Evolutionary conservation across 371 early-diverging fungal genomes (phyloP).

Genomic region (Nosema muscidifuracis): DNA sequence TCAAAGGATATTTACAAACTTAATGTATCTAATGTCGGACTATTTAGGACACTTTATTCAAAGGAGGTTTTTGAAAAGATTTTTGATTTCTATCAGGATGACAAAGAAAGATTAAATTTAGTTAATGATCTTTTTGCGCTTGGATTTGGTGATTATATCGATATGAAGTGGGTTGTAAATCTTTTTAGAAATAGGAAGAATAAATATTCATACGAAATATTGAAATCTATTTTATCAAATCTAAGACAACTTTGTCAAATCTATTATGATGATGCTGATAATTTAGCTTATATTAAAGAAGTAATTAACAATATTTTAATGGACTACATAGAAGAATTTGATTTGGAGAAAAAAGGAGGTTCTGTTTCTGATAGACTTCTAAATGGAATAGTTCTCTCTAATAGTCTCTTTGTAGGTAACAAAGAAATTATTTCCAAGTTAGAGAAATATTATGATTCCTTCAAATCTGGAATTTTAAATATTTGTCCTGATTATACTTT

Average conservation of each 20-base stretch:
- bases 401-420: not conserved
- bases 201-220: not conserved
- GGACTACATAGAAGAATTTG: not conserved
- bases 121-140: constrained; percentile 31
- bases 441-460: not conserved
- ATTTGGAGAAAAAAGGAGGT: not conserved
- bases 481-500: constrained; percentile 3
- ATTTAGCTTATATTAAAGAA: not conserved
- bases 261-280: not conserved
- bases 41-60: constrained; percentile 68
- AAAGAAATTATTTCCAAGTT: not conserved
- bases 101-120: constrained; percentile 23
- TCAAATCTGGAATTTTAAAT: not conserved
- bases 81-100: constrained; percentile 9
- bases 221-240: not conserved
- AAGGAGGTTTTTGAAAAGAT: constrained; percentile 37
- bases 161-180: not conserved
- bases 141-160: constrained; percentile 18
- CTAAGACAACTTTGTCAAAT: not conserved
- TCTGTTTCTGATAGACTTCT: not conserved
- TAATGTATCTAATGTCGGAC: constrained; percentile 66
- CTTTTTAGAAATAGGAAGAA: not conserved
- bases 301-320: not conserved
- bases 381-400: not conserved
- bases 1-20: constrained; percentile 64